Conservation (phyloP, 805 yeast species). For the Barnettozyma californica region DNA sequence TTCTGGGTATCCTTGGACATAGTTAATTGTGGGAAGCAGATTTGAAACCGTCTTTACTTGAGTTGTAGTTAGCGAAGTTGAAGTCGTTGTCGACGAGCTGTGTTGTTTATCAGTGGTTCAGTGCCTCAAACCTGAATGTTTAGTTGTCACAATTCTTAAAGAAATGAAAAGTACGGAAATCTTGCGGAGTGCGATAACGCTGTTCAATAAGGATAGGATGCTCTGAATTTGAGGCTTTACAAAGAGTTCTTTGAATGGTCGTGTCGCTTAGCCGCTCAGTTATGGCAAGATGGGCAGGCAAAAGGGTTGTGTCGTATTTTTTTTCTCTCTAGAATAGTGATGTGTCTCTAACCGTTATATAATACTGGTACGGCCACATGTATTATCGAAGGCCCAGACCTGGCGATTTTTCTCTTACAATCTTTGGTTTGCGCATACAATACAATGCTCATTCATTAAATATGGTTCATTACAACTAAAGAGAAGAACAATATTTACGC, state of each 20-base stretch:
- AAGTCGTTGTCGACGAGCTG: neutral
- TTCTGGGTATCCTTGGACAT: neutral
- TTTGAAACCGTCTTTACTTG: neutral
- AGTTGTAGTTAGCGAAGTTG: neutral
- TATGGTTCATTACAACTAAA: neutral
- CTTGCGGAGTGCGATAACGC: neutral
- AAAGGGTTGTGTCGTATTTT: neutral
- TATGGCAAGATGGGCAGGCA: neutral
- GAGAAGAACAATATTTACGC: neutral
- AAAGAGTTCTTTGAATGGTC: neutral
- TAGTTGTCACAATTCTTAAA: neutral
- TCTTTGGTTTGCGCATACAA: no score
- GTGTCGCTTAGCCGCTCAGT: neutral
- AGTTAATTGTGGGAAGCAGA: neutral
- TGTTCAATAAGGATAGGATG: neutral
- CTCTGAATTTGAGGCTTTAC: neutral
- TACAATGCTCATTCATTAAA: neutral
- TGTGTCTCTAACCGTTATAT: neutral
- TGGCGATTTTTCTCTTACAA: neutral
- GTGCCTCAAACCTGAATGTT: neutral
- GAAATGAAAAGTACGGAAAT: neutral
- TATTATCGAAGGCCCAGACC: neutral
- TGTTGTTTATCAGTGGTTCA: neutral
- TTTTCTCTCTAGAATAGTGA: neutral
- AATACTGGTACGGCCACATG: neutral